Conservation (phyloP, 495 filamentous ascomycete genomes). For the Cercophora newfieldiana region DNA sequence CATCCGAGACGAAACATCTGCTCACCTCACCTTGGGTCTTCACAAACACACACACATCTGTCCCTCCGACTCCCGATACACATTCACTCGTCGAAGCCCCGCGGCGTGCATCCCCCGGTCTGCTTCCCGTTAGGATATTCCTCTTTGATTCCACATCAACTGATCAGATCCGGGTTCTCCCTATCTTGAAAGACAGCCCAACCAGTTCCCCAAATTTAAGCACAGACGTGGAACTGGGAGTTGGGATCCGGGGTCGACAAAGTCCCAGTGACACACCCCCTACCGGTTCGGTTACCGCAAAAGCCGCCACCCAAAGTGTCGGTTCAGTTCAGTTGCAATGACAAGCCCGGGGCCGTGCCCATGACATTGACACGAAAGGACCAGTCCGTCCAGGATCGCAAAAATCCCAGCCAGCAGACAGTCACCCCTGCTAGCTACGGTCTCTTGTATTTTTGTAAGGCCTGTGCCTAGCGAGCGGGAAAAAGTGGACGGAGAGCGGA, state of each 20-base stretch:
- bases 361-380: neutral
- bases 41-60: neutral
- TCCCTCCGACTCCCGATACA: neutral
- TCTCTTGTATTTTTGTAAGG: neutral
- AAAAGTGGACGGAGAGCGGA: neutral
- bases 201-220: neutral
- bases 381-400: neutral
- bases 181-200: neutral
- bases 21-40: neutral
- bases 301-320: neutral
- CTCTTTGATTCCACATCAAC: neutral
- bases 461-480: neutral
- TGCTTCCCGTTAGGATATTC: neutral
- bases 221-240: neutral
- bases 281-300: neutral
- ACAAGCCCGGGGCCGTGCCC: neutral
- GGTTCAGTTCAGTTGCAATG: neutral
- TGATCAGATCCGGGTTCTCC: neutral
- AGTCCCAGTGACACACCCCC: neutral
- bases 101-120: neutral
- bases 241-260: neutral
- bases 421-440: neutral
- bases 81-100: too few relatives aligned
- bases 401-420: neutral
- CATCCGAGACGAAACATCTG: constrained; percentile 8